These are phyloP conservation scores for Tetrapisispora iriomotensis DNA, from an alignment of 805 yeast genomes.

Conservation along the genomic window DNA sequence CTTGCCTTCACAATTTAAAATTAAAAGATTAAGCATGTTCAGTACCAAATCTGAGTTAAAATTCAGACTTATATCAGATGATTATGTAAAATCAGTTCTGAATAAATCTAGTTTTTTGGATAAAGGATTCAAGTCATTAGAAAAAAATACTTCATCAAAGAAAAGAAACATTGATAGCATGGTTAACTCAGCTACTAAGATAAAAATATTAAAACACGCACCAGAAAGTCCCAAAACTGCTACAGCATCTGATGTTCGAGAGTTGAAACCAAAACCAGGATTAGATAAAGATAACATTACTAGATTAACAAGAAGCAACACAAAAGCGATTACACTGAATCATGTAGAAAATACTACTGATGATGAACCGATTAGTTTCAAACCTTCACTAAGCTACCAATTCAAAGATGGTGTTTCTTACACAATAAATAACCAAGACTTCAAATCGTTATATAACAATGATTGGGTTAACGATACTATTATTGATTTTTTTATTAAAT, in stretches of 20 bases:
- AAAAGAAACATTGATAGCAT: background rate
- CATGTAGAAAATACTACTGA: background rate
- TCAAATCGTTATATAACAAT: slow-evolving; percentile 64
- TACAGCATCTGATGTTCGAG: too few relatives aligned
- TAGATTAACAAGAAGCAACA: background rate
- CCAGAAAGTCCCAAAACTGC: background rate
- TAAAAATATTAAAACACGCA: background rate
- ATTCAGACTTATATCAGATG: background rate
- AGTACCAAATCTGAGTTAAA: slow-evolving; percentile 1
- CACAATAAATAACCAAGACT: slow-evolving; percentile 58
- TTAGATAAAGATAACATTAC: background rate
- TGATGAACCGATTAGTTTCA: slow-evolving; percentile 23
- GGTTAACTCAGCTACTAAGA: background rate
- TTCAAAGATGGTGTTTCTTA: slow-evolving; percentile 48
- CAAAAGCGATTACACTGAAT: too few relatives aligned
- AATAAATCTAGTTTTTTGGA: background rate
- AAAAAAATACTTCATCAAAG: background rate
- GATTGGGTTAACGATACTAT: slow-evolving; percentile 87
- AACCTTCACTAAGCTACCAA: slow-evolving; percentile 38
- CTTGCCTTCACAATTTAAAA: background rate
- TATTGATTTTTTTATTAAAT: slow-evolving; percentile 73
- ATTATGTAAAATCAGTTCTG: background rate
- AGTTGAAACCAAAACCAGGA: too few relatives aligned
- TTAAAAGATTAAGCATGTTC: background rate
- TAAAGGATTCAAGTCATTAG: slow-evolving; percentile 2